Conservation (phyloP, 129 eudicot genomes). For the Apium graveolens region DNA sequence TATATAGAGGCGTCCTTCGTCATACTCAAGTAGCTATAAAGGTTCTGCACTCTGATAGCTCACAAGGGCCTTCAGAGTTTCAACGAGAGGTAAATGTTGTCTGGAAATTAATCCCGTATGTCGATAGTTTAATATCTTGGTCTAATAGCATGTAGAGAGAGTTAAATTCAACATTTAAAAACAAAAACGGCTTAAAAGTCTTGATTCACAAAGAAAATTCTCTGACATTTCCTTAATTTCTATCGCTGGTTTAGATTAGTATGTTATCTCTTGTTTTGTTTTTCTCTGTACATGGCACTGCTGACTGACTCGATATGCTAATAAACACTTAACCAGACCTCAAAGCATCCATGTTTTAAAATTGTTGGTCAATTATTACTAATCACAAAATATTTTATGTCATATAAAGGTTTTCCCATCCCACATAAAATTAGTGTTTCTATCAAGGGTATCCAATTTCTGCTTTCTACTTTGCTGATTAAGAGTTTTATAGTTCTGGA, state of each 20-base stretch:
- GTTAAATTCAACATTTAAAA: neutral
- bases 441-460: no score
- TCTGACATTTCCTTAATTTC: no score
- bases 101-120: slow-evolving; percentile 16
- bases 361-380: neutral
- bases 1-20: slow-evolving; percentile 54
- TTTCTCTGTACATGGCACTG: neutral
- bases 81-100: slow-evolving; percentile 65
- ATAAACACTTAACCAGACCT: neutral
- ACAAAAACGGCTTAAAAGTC: neutral
- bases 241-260: no score
- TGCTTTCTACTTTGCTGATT: neutral
- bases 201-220: neutral
- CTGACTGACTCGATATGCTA: neutral
- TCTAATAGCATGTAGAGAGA: neutral
- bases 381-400: neutral
- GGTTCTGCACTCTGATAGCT: slow-evolving; percentile 48
- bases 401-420: neutral
- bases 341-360: neutral
- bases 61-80: slow-evolving; percentile 68
- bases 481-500: neutral
- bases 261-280: neutral
- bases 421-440: neutral
- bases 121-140: neutral
- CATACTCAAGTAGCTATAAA: slow-evolving; percentile 81